Conservation (phyloP, 2,329 filamentous ascomycete genomes). For the Teratosphaeria zuluensis region DNA sequence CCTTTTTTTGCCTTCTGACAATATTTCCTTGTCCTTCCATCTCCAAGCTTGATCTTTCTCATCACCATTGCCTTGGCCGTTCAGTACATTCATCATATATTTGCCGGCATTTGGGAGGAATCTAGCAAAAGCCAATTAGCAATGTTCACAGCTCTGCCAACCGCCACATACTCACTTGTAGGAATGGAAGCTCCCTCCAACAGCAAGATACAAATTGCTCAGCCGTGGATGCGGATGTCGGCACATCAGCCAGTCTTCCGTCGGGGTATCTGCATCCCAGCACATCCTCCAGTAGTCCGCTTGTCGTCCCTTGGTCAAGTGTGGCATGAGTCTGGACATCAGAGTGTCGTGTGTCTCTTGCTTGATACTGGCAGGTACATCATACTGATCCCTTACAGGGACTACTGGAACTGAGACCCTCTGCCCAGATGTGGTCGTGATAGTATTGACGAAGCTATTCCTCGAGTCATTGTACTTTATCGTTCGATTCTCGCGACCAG, state of each 20-base stretch:
- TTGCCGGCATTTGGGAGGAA: background rate
- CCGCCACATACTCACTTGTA: conserved; percentile 28
- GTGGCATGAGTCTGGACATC: conserved; percentile 19
- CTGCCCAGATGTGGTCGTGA: conserved; percentile 38
- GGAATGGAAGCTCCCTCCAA: conserved; percentile 53
- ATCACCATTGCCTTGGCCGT: background rate
- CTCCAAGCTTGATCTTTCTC: background rate
- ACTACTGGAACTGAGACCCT: conserved; percentile 41
- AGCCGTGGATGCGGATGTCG: conserved; percentile 39
- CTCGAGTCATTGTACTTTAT: conserved; percentile 55
- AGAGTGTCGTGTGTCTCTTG: conserved; percentile 29
- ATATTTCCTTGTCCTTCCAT: background rate
- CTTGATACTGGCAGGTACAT: conserved; percentile 33
- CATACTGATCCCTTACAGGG: conserved; percentile 36
- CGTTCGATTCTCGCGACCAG: conserved; percentile 36
- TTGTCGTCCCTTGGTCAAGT: conserved; percentile 21
- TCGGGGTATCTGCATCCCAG: conserved; percentile 53
- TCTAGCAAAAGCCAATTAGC: background rate
- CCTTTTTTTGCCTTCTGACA: background rate
- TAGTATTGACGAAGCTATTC: conserved; percentile 46
- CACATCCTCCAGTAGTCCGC: conserved; percentile 36
- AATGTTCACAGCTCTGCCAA: background rate
- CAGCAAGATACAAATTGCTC: conserved; percentile 48
- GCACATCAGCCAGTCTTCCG: conserved; percentile 52
- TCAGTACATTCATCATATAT: background rate